These are phyloP conservation scores for Trametes sanguinea DNA, from an alignment of 768 basidiomycete genomes.

Conservation along the genomic window DNA sequence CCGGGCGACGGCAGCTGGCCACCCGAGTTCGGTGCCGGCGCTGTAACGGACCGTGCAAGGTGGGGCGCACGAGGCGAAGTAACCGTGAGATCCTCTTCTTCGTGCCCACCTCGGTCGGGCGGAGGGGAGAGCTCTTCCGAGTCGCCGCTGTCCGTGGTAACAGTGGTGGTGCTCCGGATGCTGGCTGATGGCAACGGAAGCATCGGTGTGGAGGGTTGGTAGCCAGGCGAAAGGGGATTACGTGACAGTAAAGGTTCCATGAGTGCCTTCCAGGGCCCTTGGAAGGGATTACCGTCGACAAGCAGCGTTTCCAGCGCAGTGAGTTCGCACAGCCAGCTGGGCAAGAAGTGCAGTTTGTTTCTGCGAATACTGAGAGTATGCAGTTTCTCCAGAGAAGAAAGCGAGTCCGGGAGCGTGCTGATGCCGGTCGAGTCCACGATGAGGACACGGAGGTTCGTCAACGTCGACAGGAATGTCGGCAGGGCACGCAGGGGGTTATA, in stretches of 20 bases:
- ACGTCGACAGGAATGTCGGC: conserved; percentile 82
- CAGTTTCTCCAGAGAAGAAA: conserved; percentile 73
- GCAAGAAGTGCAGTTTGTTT: conserved; percentile 86
- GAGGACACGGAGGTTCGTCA: conserved; percentile 79
- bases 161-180: conserved; percentile 46
- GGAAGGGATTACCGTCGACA: conserved; percentile 96
- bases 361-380: conserved; percentile 88
- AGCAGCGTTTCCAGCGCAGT: conserved; percentile 80
- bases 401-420: conserved; percentile 68
- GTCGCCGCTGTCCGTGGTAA: conserved; percentile 53
- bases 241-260: conserved; percentile 81
- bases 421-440: conserved; percentile 93
- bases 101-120: conserved; percentile 38
- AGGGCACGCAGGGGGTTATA: conserved; percentile 90
- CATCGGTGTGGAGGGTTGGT: conserved; percentile 66
- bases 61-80: conserved; percentile 60
- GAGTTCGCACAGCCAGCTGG: conserved; percentile 95
- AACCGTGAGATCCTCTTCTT: conserved; percentile 72
- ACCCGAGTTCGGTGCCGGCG: conserved; percentile 31
- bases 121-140: conserved; percentile 43
- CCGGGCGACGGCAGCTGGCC: conserved; percentile 37
- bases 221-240: conserved; percentile 57
- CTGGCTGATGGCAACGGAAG: conserved; percentile 54
- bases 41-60: conserved; percentile 53
- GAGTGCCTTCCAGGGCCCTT: conserved; percentile 88